Evolutionary conservation across 768 basidiomycete species (phyloP).

Genomic region (Solioccasus polychromus): DNA sequence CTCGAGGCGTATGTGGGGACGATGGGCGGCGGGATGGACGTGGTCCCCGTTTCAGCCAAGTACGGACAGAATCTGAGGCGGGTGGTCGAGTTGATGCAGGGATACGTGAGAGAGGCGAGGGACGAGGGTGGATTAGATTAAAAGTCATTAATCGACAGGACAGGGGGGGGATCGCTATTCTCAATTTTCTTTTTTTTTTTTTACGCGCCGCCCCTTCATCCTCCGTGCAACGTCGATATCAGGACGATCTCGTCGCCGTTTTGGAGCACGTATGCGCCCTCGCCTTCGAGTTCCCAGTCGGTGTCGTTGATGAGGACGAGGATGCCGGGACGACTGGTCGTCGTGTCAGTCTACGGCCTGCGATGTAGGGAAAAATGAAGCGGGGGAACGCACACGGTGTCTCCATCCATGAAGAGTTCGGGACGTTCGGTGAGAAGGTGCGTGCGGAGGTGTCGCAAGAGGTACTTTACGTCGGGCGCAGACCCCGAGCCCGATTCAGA

Average conservation of each 20-base stretch:
- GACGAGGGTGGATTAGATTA: not conserved
- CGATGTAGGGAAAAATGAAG: not conserved
- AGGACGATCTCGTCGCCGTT: constrained; percentile 90
- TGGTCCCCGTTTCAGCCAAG: constrained; percentile 85
- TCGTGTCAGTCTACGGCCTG: not conserved
- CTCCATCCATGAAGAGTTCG: constrained; percentile 86
- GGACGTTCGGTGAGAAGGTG: constrained; percentile 78
- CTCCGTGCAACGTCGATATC: constrained; percentile 92
- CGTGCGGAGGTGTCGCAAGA: constrained; percentile 76
- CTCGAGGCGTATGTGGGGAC: constrained; percentile 56
- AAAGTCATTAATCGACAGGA: not conserved
- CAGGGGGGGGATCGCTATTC: not conserved
- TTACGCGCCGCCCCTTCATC: constrained; percentile 2
- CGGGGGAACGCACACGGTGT: constrained; percentile 64
- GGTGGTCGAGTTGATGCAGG: constrained; percentile 65
- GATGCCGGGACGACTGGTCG: constrained; percentile 85
- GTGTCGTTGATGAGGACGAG: constrained; percentile 95
- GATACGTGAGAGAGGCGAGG: constrained; percentile 57
- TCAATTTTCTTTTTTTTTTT: not conserved
- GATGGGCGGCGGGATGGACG: constrained; percentile 43
- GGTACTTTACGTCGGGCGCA: constrained; percentile 62
- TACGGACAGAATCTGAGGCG: constrained; percentile 75
- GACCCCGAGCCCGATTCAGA: constrained; percentile 11
- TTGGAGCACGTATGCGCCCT: constrained; percentile 78
- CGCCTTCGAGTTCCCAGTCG: constrained; percentile 97